Base-by-base conservation (phyloP, 495 filamentous ascomycete species). In the Podospora fimiseda region DNA sequence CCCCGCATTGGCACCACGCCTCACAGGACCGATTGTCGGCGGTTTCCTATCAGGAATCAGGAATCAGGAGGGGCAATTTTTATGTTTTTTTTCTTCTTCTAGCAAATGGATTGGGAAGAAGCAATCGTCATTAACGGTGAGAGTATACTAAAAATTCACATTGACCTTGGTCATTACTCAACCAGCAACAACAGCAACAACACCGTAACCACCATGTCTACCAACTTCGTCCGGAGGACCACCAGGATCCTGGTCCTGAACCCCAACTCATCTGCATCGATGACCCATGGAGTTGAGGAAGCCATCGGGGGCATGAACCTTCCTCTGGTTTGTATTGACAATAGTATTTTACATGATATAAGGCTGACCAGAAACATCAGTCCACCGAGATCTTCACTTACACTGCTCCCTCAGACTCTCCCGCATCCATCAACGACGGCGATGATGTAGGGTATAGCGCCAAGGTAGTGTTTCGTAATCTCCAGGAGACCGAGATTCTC, bases 251-350 rank as follows among this genome's bases (percentile, higher is more conserved):
- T 96, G 58, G 77, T 96, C 57, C 81, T 96, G 67, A 96, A 97
- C 61, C 92, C 92, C 27, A 97, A 97, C 70, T 92, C 89, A 20
- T 90, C 85, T 2, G 60, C 70, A 37, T 74, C 80, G 43, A 96
- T 97, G 90, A 96, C 91, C 0, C 75, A 83, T 9, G 82, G 80
- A 3, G 70, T 96, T 48, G 78, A 77, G 44, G 79, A 83, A 0
- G 76, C 90, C 2, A 71, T 93, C 52, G 67, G 77, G 20, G 52
- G 62, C n/a, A 65, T 85, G 44, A 64, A 73, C 8, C 67, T 75
- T 23, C 59, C 70, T 51, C 65, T 73, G 42, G 82, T 84, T 48
- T 56, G 51, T 27, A 23, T n/a, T n/a, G n/a, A n/a, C n/a, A n/a
- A n/a, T n/a, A n/a, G n/a, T n/a, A n/a, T n/a, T n/a, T n/a, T n/a